Evolutionary conservation across 805 yeast genomes (phyloP), one percentile per base, ranked within the genome.

Genomic region (Monosporozyma yasuniensis): DNA sequence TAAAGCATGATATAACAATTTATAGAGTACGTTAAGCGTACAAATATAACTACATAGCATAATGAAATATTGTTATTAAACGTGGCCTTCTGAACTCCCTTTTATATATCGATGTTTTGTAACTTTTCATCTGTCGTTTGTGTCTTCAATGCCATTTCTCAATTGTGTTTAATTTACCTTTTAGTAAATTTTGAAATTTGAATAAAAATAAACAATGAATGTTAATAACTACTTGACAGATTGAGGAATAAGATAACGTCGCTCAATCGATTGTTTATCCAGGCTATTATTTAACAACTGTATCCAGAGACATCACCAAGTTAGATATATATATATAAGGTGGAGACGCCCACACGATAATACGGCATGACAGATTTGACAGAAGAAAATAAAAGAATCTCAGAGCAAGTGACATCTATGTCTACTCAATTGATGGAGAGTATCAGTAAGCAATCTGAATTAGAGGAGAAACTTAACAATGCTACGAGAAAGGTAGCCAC

Each of bases 381-480:
- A 10, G 76, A 70, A 34, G 75, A 72, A 54, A 59, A 61, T 21
- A 63, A 64, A 42, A 66, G 83, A 46, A 68, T 81, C 30, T 73
- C 83, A 0, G 61, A 72, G 42, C 84, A 81, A 65, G 78, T 81
- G 49, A 70, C 81, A 4, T 63, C 76, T 23, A 63, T 81, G 42
- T 79, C 84, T 16, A 81, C 85, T 2, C 77, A 75, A 60, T 68
- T 81, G 49, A 77, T 81, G 35, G 81, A 82, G 30, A 78, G 82
- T 18, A 76, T 80, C 6, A 80, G 78, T 51, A 77, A 73, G 53
- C 83, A 76, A 64, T 74, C 78, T 49, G 73, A 69, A 39, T 60
- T 81, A 52, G 86, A 80, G 55, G 81, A 76, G 52, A 69, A 71
- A 44, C 56, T 78, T 3, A 61, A 71, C 44, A 73, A 72, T 61